Conservation (phyloP, 1,284 basidiomycete genomes). For the Trametes sp. region DNA sequence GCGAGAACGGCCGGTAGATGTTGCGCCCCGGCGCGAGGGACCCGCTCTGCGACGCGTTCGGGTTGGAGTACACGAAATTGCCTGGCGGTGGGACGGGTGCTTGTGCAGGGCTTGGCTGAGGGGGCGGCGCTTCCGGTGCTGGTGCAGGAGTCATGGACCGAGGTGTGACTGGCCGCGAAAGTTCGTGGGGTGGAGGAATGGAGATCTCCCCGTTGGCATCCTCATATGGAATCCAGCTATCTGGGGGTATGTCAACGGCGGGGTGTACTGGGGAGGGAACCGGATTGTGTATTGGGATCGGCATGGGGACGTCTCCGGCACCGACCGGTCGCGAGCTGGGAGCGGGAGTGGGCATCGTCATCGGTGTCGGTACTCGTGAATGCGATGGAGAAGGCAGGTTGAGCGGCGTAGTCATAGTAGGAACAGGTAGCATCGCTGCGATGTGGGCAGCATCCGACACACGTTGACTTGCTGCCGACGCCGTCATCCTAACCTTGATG, state of each 20-base stretch:
- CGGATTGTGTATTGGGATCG: constrained; percentile 44
- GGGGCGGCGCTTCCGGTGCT: constrained; percentile 11
- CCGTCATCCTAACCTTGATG: constrained; percentile 13
- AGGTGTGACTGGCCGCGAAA: constrained; percentile 40
- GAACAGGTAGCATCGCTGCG: constrained; percentile 42
- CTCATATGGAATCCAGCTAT: constrained; percentile 51
- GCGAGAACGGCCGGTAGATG: constrained; percentile 32
- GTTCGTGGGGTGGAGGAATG: constrained; percentile 49
- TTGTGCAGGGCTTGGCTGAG: too few relatives aligned
- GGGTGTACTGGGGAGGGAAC: constrained; percentile 36
- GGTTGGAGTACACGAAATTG: constrained; percentile 33
- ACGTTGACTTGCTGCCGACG: constrained; percentile 23
- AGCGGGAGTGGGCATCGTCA: constrained; percentile 26
- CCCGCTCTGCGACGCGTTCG: constrained; percentile 18
- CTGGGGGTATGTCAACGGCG: constrained; percentile 41
- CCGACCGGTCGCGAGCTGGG: constrained; percentile 25
- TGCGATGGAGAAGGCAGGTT: constrained; percentile 33
- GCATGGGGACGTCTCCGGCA: constrained; percentile 32
- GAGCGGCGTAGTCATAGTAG: constrained; percentile 39
- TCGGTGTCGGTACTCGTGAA: constrained; percentile 30
- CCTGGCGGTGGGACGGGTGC: constrained; percentile 22
- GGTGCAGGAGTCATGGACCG: constrained; percentile 17
- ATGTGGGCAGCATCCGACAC: constrained; percentile 38
- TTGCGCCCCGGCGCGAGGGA: constrained; percentile 4
- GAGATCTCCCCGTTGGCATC: constrained; percentile 39